phyloP scores from a whole-genome alignment of 768 basidiomycete species.

The Podaxis pistillaris region DNA sequence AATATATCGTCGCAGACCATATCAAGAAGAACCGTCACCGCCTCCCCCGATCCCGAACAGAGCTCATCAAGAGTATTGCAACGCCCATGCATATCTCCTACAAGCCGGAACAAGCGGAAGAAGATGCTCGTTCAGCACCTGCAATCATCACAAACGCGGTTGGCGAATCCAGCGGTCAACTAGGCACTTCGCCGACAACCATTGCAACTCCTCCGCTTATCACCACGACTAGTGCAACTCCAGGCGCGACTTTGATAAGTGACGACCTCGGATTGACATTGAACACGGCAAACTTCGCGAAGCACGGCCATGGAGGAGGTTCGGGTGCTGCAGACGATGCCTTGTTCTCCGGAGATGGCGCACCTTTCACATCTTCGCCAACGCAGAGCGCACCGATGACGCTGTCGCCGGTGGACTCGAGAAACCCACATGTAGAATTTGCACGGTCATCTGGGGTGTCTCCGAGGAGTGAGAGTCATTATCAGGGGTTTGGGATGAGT shows the following conservation, averaged over 20 bases:
- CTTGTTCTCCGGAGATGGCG: neutral
- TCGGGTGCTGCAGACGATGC: neutral
- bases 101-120: neutral
- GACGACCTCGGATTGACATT: neutral
- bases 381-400: neutral
- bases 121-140: neutral
- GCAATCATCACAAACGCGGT: neutral
- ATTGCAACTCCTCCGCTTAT: neutral
- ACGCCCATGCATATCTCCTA: slow-evolving; percentile 20
- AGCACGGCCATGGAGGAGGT: neutral
- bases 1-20: slow-evolving; percentile 34
- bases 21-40: slow-evolving; percentile 16
- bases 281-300: neutral
- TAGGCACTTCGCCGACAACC: neutral
- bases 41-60: slow-evolving; percentile 23
- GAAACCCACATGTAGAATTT: neutral
- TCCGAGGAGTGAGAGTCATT: neutral
- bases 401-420: neutral
- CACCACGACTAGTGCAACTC: slow-evolving; percentile 21
- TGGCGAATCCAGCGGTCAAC: neutral
- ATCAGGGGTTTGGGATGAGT: neutral
- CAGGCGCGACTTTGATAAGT: slow-evolving; percentile 18
- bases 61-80: slow-evolving; percentile 33
- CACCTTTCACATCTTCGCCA: neutral
- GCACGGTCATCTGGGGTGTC: neutral